Base-by-base conservation (phyloP, 176 grass and related monocot genomes). In the Aegilops tauschii region DNA sequence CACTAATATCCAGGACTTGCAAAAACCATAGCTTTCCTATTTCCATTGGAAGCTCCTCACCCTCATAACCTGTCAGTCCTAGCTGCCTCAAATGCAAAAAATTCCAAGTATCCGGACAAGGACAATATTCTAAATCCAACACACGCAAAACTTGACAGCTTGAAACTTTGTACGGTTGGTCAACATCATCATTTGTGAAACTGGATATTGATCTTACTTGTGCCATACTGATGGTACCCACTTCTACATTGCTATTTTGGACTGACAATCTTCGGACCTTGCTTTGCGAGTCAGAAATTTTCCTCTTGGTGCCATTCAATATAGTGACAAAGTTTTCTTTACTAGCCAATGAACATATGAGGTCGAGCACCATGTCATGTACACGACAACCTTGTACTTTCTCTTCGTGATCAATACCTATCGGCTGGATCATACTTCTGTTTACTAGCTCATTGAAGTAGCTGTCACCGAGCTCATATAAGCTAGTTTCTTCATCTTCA, bases 331-430 rank as follows among this genome's bases (percentile, higher is more conserved):
- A 73, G 69, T 44, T 73, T 0, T 73, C 37, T 14, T 73, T 11
- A 13, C 69, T 61, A 1, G 59, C 6, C 21, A 61, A 61, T 23
- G 59, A 23, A 27, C n/a, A 11, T 61, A 61, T 25, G 21, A 61
- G 21, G 1, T n/a, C 59, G 25, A 61, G 21, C 21, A 61, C 59
- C 59, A 61, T 61, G 9, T 61, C 59, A 25, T 61, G 21, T 61
- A 61, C 9, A 61, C 21, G 3, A 0, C 59, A 62, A 25, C n/a
- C 59, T 11, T 62, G 0, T 62, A 62, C 54, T 8, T 21, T 58
- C 0, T 21, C 18, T 58, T 58, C 54, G 0, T 0, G 0, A 8
- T 58, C 54, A 21, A 58, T 58, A 3, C 6, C 18, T 58, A 58
- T 58, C 2, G 54, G 54, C 18, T 58, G 54, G 0, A 58, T 21